Base-by-base conservation (phyloP, 352 stramenopile genomes). In the Pythium rhizo-oryzae region DNA sequence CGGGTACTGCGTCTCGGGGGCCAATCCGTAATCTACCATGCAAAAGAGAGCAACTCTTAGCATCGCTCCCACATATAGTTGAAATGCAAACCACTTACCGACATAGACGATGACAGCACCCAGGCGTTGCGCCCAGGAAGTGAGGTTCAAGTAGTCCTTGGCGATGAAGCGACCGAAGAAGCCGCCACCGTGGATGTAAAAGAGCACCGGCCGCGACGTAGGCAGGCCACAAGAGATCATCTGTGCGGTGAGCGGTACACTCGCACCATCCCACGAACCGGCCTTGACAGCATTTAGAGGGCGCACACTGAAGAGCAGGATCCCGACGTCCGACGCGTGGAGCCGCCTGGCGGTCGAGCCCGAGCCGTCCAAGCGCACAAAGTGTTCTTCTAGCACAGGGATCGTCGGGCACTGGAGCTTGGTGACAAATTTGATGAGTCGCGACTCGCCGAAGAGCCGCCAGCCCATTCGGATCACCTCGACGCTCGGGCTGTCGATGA, bases 91-190 rank as follows among this genome's bases (percentile, higher is more conserved):
- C 28, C 28, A 33, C 79, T 44, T 82, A 93, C 87, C 87, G 33
- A 96, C 81, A 72, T 96, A 96, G 58, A 96, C 86, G 46, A 97
- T 92, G 12, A 95, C 85, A 2, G 79, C 85, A n/a, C 87, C 84
- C 13, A 95, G 75, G 12, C 71, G 73, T 11, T 76, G 75, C 0
- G 85, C 85, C 90, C 89, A 96, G 24, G 76, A 68, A 1, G 82
- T 90, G 59, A 96, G 53, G 46, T 90, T 93, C 51, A 90, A 79
- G 11, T 88, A 87, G 62, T 96, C 89, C 57, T 93, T 93, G 12
- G 86, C 88, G 60, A 96, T 90, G 67, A 95, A 96, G n/a, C 86
- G 81, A 0, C 85, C 88, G 47, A 97, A 94, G 64, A 95, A 97
- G 2, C 88, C 90, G 13, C 90, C 90, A 23, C 90, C 90, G 49